phyloP scores from a whole-genome alignment of 2,329 filamentous ascomycete genomes.

The Chaetomiaceae sp. region DNA sequence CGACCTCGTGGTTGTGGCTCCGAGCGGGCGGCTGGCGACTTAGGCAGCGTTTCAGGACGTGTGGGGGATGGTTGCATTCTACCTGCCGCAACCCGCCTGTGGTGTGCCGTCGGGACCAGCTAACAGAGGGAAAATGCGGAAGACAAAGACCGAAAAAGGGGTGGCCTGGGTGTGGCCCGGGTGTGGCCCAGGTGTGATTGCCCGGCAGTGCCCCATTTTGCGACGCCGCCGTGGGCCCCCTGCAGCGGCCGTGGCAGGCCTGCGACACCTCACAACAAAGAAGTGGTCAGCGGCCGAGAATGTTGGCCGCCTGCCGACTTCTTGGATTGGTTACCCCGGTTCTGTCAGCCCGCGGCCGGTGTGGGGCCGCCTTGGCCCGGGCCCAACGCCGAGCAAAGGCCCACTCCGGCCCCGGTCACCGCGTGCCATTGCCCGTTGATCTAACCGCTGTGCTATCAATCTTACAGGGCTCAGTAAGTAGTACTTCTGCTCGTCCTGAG shows the following conservation, averaged over 20 bases:
- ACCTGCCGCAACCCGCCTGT: conserved; percentile 7
- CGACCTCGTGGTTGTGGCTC: background rate
- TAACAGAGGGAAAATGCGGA: too few relatives aligned
- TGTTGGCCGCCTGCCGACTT: too few relatives aligned
- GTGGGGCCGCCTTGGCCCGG: conserved; percentile 17
- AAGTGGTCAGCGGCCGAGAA: too few relatives aligned
- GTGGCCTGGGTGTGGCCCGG: background rate
- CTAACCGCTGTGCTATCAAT: too few relatives aligned
- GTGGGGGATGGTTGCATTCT: background rate
- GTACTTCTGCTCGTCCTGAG: too few relatives aligned
- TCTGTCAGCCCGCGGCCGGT: conserved; percentile 1
- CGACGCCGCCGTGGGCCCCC: conserved; percentile 1
- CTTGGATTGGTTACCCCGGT: conserved; percentile 10
- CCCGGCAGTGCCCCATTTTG: background rate
- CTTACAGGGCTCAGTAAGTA: too few relatives aligned
- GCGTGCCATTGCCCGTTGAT: too few relatives aligned
- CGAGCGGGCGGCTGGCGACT: background rate
- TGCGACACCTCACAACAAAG: conserved; percentile 5
- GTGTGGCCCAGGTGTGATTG: background rate
- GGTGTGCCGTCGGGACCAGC: too few relatives aligned
- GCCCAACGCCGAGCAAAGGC: conserved; percentile 9
- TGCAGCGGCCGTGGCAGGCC: conserved; percentile 12
- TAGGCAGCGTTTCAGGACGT: conserved; percentile 2
- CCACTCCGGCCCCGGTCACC: conserved; percentile 3
- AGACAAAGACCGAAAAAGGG: background rate